phyloP scores from a whole-genome alignment of 768 basidiomycete species.

The Multifurca ochricompacta region DNA sequence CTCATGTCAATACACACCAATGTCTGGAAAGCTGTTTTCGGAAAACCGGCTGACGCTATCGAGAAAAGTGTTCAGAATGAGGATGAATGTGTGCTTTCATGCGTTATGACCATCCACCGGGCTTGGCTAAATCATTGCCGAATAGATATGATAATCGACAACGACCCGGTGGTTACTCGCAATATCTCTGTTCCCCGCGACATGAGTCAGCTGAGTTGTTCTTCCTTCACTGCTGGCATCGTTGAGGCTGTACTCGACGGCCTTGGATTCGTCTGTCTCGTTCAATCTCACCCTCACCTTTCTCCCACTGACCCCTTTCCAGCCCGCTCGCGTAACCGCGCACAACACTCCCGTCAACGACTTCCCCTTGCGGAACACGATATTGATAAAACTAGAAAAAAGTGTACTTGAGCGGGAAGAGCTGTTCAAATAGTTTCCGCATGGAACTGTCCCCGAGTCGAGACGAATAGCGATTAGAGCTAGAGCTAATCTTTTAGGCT shows the following conservation, averaged over 20 bases:
- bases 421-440: constrained; percentile 54
- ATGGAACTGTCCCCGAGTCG: neutral
- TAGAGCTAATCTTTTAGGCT: neutral
- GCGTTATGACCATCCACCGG: neutral
- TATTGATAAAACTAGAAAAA: constrained; percentile 93
- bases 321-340: constrained; percentile 96
- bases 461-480: neutral
- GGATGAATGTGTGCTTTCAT: constrained; percentile 71
- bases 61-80: constrained; percentile 95
- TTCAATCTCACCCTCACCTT: neutral
- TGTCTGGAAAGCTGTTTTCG: constrained; percentile 91
- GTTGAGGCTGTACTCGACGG: constrained; percentile 97
- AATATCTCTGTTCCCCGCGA: constrained; percentile 92
- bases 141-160: constrained; percentile 96
- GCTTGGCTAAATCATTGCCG: constrained; percentile 8
- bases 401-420: constrained; percentile 92
- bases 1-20: constrained; percentile 94
- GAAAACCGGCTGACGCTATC: constrained; percentile 87
- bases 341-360: constrained; percentile 84
- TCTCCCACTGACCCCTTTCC: constrained; percentile 14
- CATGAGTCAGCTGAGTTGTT: constrained; percentile 89
- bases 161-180: constrained; percentile 87
- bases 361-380: constrained; percentile 82
- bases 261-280: constrained; percentile 78
- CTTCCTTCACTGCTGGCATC: constrained; percentile 95